Base-by-base conservation (phyloP, 2,329 filamentous ascomycete genomes). In the Aureobasidium sp. region DNA sequence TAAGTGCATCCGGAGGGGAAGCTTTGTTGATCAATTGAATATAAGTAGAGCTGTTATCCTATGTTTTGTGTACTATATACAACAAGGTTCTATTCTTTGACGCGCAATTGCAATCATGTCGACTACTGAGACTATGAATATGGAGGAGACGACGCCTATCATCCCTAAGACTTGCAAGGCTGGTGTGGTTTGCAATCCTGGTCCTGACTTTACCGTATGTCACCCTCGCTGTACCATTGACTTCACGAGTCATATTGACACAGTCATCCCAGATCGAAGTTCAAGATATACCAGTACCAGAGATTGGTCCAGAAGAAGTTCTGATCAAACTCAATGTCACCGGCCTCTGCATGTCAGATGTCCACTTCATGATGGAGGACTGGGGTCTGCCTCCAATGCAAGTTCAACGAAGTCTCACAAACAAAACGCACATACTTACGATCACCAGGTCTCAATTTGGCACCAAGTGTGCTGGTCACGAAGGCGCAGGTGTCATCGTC, bases 251-350 rank as follows among this genome's bases (percentile, higher is more conserved):
- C 20, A 59, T 50, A 29, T 5, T 51, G 15, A 50, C 23, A n/a
- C n/a, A 4, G 9, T 16, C 1, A 13, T 38, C 1, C 11, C 5
- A 54, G 48, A 29, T 86, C 36, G 80, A 84, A 66, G 79, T 86
- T 11, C 78, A 83, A 70, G 77, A 78, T 65, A 95, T 98, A 74
- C 91, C 93, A 71, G 94, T 97, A 60, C 86, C 85, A 69, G 88
- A 90, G 79, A 95, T 95, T 45, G 93, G 91, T 27, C 91, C 94
- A 61, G 94, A 97, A 82, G 93, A 98, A 82, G 93, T 97, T 71
- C 91, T 98, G 70, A 84, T 97, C 82, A 95, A 97, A 82, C 88
- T 97, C 86, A 94, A 94, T 80, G 97, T 89, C 86, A 93, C 91
- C 33, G 94, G 94, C 77, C 94, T 97, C 72, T 97, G 94, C 87